These are phyloP conservation scores for Fusarium kyushuense DNA, from an alignment of 2,329 filamentous ascomycete genomes.

Conservation along the genomic window DNA sequence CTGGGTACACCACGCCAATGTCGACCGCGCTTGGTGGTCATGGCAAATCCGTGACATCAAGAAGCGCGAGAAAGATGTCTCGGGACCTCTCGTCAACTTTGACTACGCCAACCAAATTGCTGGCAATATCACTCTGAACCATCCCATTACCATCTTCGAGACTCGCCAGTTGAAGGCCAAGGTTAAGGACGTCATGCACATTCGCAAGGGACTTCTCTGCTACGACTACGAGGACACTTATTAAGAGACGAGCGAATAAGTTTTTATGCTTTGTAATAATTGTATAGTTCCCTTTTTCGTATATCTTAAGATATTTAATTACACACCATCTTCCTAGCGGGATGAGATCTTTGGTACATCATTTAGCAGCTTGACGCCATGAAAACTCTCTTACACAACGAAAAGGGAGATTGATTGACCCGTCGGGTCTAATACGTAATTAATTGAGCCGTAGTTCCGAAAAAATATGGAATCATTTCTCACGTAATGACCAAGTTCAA, in stretches of 20 bases:
- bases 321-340: neutral
- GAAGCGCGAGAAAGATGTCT: slow-evolving; percentile 26
- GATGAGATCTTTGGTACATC: neutral
- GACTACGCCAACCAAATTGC: slow-evolving; percentile 25
- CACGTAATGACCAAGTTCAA: neutral
- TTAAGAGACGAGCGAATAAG: neutral
- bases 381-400: neutral
- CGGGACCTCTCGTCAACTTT: slow-evolving; percentile 29
- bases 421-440: slow-evolving; percentile 5
- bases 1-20: slow-evolving; percentile 48
- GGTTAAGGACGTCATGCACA: slow-evolving; percentile 29
- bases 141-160: slow-evolving; percentile 12
- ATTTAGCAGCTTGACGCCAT: neutral
- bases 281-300: neutral
- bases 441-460: neutral
- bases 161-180: slow-evolving; percentile 21
- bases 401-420: neutral
- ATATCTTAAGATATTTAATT: neutral
- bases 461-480: neutral
- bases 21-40: slow-evolving; percentile 47
- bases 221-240: slow-evolving; percentile 28
- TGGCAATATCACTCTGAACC: slow-evolving; percentile 13
- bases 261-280: neutral
- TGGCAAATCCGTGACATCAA: slow-evolving; percentile 31
- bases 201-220: slow-evolving; percentile 17